Evolutionary conservation across 805 yeast genomes (phyloP).

Genomic region (Wickerhamiella sorbophila): DNA sequence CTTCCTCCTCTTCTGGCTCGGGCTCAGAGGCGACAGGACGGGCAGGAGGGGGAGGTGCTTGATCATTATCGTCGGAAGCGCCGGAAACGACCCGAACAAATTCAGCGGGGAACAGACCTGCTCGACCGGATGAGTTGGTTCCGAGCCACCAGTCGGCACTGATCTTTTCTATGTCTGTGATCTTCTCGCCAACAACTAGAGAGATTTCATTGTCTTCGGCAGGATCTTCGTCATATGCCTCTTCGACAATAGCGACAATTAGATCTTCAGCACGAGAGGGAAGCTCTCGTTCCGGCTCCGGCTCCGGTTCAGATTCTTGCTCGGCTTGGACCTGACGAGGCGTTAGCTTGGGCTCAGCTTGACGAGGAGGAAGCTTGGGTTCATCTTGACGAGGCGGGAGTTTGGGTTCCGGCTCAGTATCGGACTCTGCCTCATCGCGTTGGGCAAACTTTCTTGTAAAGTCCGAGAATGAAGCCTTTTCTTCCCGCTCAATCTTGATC

Average conservation of each 20-base stretch:
- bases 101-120: conserved; percentile 83
- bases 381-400: conserved; percentile 3
- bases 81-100: conserved; percentile 44
- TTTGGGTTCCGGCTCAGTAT: conserved; percentile 8
- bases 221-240: conserved; percentile 54
- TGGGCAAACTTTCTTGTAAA: conserved; percentile 20
- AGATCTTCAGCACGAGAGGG: conserved; percentile 14
- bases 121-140: conserved; percentile 51
- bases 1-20: conserved; percentile 15
- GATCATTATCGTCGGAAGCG: conserved; percentile 12
- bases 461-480: conserved; percentile 15
- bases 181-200: conserved; percentile 50
- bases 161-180: conserved; percentile 50
- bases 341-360: conserved; percentile 1
- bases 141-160: conserved; percentile 93
- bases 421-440: conserved; percentile 9
- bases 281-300: conserved; percentile 7
- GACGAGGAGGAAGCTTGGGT: conserved; percentile 1
- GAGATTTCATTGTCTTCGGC: conserved; percentile 67
- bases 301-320: conserved; percentile 4
- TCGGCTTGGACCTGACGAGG: conserved; percentile 4
- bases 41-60: conserved; percentile 1
- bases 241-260: conserved; percentile 49
- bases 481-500: not conserved
- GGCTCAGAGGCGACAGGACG: conserved; percentile 6